A percentile compares a stretch with the other conserved stretches of the same genome.
phyloP scores from a whole-genome alignment of 441 rosid species.

The Metrosideros polymorpha region DNA sequence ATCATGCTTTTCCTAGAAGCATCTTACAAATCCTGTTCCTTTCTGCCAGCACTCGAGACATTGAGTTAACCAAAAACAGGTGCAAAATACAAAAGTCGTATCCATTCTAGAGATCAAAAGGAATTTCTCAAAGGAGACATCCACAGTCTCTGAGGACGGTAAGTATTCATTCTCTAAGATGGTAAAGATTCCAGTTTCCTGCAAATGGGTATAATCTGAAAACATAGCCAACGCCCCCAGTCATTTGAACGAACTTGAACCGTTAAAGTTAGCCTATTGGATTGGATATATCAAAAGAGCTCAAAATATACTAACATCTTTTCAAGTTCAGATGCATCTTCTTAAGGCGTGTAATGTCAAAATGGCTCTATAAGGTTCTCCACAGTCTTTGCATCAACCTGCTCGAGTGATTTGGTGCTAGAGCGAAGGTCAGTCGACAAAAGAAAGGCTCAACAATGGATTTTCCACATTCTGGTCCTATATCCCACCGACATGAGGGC shows the following conservation, averaged over 20 bases:
- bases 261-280: neutral
- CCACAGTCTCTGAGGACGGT: neutral
- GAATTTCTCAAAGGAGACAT: neutral
- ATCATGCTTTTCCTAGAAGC: neutral
- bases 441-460: slow-evolving; percentile 20
- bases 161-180: neutral
- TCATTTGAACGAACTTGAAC: neutral
- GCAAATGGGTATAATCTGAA: neutral
- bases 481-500: slow-evolving; percentile 80
- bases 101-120: neutral
- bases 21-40: neutral
- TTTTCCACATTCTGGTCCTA: slow-evolving; percentile 70
- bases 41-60: neutral
- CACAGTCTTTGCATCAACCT: neutral
- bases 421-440: neutral
- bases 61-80: neutral
- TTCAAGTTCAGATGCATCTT: neutral
- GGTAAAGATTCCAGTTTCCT: neutral
- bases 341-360: neutral
- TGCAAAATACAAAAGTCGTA: neutral
- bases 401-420: neutral
- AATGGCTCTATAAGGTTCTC: neutral
- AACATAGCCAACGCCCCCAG: neutral
- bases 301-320: neutral
- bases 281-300: neutral